A percentile compares a stretch with the other conserved stretches of the same genome.
phyloP scores from a whole-genome alignment of 2,329 filamentous ascomycete genomes.

The Epichloe typhina region DNA sequence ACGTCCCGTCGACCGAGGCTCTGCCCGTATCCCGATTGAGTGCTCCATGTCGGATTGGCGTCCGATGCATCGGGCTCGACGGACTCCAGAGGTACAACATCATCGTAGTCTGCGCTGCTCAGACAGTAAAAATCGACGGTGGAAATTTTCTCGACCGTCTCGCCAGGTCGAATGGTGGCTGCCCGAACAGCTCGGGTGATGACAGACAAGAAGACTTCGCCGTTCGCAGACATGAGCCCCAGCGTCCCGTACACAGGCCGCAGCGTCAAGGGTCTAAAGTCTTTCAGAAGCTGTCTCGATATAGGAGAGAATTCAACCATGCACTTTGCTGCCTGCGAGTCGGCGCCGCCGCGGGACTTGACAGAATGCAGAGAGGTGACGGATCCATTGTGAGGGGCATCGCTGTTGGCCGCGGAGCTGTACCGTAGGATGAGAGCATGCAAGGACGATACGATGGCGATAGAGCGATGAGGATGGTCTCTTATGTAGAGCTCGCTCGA shows the following conservation, averaged over 20 bases:
- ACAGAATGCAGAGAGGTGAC: conserved; percentile 38
- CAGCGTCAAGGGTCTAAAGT: conserved; percentile 64
- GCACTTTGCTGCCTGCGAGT: conserved; percentile 46
- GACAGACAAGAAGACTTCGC: conserved; percentile 83
- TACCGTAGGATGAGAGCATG: conserved; percentile 79
- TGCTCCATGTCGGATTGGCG: conserved; percentile 32
- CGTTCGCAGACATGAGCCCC: conserved; percentile 69
- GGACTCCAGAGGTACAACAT: conserved; percentile 47
- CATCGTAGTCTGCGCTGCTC: conserved; percentile 75
- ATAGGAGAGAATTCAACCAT: conserved; percentile 75
- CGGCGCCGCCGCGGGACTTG: conserved; percentile 29
- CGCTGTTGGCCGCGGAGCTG: conserved; percentile 47
- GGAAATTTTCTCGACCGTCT: conserved; percentile 78
- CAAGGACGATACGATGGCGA: conserved; percentile 68
- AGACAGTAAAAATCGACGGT: conserved; percentile 88
- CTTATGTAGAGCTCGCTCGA: conserved; percentile 71
- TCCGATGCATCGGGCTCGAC: conserved; percentile 37
- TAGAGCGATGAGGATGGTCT: conserved; percentile 75
- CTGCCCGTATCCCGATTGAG: conserved; percentile 24
- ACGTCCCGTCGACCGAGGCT: conserved; percentile 52
- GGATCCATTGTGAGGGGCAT: conserved; percentile 44
- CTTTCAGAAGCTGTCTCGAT: conserved; percentile 52
- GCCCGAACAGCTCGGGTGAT: conserved; percentile 69
- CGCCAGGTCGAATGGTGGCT: conserved; percentile 71
- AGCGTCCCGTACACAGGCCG: conserved; percentile 73